Evolutionary conservation across 1,139 yeast species (phyloP).

Genomic region (Kazachstania sp.): DNA sequence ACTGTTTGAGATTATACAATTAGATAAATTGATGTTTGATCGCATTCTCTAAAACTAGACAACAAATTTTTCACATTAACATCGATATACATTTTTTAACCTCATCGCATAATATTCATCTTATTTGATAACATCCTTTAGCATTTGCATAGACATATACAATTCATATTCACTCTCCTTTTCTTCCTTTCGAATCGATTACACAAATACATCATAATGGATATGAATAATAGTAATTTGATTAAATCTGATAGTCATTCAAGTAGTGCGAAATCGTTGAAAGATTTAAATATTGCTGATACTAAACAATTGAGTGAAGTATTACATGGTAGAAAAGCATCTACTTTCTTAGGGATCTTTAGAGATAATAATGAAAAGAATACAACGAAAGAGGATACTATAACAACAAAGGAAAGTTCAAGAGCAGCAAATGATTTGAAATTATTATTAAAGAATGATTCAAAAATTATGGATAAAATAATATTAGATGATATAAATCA

Average conservation of each 20-base stretch:
- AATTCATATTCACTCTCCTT: neutral
- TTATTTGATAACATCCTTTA: neutral
- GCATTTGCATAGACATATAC: neutral
- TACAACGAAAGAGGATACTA: neutral
- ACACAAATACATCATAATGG: neutral
- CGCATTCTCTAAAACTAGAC: too few species aligned
- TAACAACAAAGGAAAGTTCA: neutral
- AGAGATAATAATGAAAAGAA: conserved; percentile 20
- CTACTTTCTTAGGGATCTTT: conserved; percentile 30
- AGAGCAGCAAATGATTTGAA: neutral
- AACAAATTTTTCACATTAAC: neutral
- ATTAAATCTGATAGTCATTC: neutral
- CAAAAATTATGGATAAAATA: neutral
- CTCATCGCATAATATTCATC: neutral
- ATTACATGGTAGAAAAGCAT: conserved; percentile 30
- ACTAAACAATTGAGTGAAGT: conserved; percentile 15
- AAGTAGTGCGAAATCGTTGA: conserved; percentile 7
- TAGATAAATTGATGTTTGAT: too few species aligned
- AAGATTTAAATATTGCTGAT: conserved; percentile 22
- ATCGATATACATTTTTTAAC: neutral
- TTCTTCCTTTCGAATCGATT: neutral
- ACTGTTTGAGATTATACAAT: too few species aligned
- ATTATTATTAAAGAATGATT: neutral
- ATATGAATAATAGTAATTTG: neutral
- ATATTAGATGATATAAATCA: neutral